Conservation (phyloP, 2,329 filamentous ascomycete genomes). For the Monosporascus cannonballus region DNA sequence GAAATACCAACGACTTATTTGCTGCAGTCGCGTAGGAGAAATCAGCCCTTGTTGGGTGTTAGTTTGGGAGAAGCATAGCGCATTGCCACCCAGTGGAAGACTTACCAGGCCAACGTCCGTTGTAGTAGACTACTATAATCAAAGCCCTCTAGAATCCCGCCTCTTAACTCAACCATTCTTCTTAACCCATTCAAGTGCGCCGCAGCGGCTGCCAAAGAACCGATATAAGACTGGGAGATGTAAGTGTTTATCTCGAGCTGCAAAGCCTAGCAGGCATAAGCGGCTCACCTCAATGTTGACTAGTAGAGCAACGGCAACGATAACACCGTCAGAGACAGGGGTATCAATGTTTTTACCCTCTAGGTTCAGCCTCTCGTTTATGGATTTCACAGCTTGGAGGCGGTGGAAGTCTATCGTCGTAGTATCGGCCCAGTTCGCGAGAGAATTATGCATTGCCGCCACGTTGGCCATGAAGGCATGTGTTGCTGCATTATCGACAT, state of each 20-base stretch:
- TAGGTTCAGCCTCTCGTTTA: slow-evolving; percentile 26
- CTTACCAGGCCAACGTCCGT: slow-evolving; percentile 26
- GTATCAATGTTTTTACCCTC: slow-evolving; percentile 22
- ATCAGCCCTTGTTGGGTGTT: slow-evolving; percentile 21
- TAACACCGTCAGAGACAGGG: slow-evolving; percentile 26
- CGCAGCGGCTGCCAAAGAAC: slow-evolving; percentile 22
- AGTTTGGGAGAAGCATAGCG: slow-evolving; percentile 1
- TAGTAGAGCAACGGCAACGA: slow-evolving; percentile 26
- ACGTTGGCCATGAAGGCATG: slow-evolving; percentile 28
- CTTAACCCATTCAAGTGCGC: slow-evolving; percentile 27
- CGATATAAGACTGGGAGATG: slow-evolving; percentile 20
- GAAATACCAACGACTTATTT: slow-evolving; percentile 22
- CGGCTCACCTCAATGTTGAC: slow-evolving; percentile 25
- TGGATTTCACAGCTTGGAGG: slow-evolving; percentile 25
- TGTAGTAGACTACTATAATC: slow-evolving; percentile 25
- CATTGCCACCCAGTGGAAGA: neutral
- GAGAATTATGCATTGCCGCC: slow-evolving; percentile 28
- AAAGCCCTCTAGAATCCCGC: slow-evolving; percentile 24
- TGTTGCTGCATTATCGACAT: slow-evolving; percentile 25
- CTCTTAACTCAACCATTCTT: slow-evolving; percentile 26
- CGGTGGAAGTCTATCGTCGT: slow-evolving; percentile 29
- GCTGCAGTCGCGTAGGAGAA: slow-evolving; percentile 27
- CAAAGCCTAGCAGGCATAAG: neutral
- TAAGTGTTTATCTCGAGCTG: neutral
- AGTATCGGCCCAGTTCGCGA: slow-evolving; percentile 26